These are phyloP conservation scores for Grigorovia humatica DNA, from an alignment of 805 yeast genomes.

Conservation along the genomic window DNA sequence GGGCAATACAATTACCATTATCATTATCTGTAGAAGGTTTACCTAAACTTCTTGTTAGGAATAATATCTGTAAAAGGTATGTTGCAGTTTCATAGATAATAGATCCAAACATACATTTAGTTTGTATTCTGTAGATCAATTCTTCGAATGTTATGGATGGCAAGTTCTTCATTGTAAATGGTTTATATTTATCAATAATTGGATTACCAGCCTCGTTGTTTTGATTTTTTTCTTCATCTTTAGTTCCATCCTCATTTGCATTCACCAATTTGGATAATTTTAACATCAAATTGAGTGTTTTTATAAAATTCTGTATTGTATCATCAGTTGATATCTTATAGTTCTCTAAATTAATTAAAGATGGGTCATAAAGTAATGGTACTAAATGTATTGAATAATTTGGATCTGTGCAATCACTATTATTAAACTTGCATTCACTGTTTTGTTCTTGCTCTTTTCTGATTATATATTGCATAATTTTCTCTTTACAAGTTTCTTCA, in stretches of 20 bases:
- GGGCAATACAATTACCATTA: neutral
- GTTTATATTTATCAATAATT: constrained; percentile 6
- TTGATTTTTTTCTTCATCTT: neutral
- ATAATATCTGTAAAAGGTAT: constrained; percentile 16
- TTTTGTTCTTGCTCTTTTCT: neutral
- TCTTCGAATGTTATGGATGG: constrained; percentile 20
- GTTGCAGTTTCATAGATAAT: constrained; percentile 23
- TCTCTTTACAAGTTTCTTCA: constrained; percentile 2
- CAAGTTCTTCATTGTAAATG: constrained; percentile 21
- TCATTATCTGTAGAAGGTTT: too few relatives aligned
- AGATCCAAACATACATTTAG: constrained; percentile 23
- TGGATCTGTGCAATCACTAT: neutral
- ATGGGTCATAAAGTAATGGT: constrained; percentile 4
- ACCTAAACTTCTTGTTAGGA: constrained; percentile 9
- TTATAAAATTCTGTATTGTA: constrained; percentile 10
- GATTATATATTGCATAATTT: neutral
- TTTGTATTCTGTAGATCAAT: constrained; percentile 19
- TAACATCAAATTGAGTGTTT: constrained; percentile 10
- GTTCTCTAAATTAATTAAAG: neutral
- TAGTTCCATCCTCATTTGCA: constrained; percentile 2
- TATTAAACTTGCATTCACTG: neutral
- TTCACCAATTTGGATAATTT: constrained; percentile 6
- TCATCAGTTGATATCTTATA: constrained; percentile 4
- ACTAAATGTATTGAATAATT: neutral
- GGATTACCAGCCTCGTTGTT: neutral